Evolutionary conservation across 2,329 filamentous ascomycete species (phyloP).

Genomic region (Chrysosporium queenslandicum): DNA sequence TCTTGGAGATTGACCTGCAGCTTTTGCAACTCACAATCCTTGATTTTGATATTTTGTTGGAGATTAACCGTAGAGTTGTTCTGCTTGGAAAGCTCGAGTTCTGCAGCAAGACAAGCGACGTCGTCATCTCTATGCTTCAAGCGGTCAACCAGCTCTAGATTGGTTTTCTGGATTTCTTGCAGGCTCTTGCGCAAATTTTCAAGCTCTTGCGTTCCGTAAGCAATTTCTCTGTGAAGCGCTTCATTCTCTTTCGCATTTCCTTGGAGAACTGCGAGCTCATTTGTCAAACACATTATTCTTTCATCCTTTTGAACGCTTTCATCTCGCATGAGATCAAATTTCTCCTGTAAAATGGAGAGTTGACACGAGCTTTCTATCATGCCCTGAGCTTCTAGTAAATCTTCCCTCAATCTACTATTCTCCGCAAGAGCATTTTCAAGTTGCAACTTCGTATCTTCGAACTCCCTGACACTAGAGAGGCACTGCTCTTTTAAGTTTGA

Average conservation of each 20-base stretch:
- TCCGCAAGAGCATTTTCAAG: constrained; percentile 16
- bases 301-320: constrained; percentile 27
- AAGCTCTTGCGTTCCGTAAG: constrained; percentile 18
- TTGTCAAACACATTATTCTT: constrained; percentile 19
- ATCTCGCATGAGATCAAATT: constrained; percentile 17
- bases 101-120: constrained; percentile 6
- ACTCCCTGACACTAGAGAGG: not conserved
- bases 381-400: constrained; percentile 12
- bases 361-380: constrained; percentile 5
- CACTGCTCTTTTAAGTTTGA: constrained; percentile 20
- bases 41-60: not conserved
- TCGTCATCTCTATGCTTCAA: constrained; percentile 8
- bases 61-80: not conserved
- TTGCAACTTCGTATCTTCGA: not conserved
- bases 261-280: constrained; percentile 22
- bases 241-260: constrained; percentile 23
- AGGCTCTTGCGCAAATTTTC: constrained; percentile 21
- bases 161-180: constrained; percentile 23
- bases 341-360: constrained; percentile 11
- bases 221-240: constrained; percentile 23
- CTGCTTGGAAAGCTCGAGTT: not conserved
- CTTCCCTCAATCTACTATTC: constrained; percentile 14
- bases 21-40: constrained; percentile 19
- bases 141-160: constrained; percentile 15
- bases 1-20: constrained; percentile 22